phyloP scores from a whole-genome alignment of 108 stramenopile genomes.

The Parietichytrium sp. region DNA sequence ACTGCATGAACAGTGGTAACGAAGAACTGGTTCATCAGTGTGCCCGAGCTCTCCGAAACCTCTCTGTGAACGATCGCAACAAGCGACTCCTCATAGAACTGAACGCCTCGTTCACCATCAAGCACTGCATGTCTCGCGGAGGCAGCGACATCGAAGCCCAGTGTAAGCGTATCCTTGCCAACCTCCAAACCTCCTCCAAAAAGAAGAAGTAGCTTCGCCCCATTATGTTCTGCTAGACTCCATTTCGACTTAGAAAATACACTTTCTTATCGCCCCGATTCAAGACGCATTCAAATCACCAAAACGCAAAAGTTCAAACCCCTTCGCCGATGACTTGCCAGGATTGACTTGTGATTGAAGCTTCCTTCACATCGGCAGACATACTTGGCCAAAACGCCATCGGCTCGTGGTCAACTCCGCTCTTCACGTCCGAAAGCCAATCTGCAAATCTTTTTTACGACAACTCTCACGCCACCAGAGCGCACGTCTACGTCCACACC shows the following conservation, averaged over 20 bases:
- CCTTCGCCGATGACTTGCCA: too few species aligned
- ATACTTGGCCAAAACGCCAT: too few species aligned
- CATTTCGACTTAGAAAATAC: neutral
- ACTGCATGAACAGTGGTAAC: constrained; percentile 40
- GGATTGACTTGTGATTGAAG: too few species aligned
- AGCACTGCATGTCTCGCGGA: neutral
- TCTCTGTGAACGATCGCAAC: constrained; percentile 56
- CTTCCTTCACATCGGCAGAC: too few species aligned
- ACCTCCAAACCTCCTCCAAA: neutral
- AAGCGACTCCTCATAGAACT: constrained; percentile 39
- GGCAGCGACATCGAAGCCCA: neutral
- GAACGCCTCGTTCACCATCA: constrained; percentile 39
- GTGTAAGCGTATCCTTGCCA: neutral
- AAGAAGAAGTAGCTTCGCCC: neutral
- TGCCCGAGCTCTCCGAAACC: constrained; percentile 64
- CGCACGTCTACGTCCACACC: too few species aligned
- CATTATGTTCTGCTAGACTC: neutral
- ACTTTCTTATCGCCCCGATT: too few species aligned
- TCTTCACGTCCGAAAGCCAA: too few species aligned
- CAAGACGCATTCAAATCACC: too few species aligned
- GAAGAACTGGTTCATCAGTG: constrained; percentile 58
- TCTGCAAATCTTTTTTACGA: too few species aligned
- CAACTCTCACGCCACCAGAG: too few species aligned
- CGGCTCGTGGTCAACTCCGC: too few species aligned
- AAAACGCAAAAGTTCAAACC: too few species aligned